A percentile compares a stretch with the other conserved stretches of the same genome.
phyloP scores from a whole-genome alignment of 2,329 filamentous ascomycete genomes.

The Pseudocercospora cruenta region DNA sequence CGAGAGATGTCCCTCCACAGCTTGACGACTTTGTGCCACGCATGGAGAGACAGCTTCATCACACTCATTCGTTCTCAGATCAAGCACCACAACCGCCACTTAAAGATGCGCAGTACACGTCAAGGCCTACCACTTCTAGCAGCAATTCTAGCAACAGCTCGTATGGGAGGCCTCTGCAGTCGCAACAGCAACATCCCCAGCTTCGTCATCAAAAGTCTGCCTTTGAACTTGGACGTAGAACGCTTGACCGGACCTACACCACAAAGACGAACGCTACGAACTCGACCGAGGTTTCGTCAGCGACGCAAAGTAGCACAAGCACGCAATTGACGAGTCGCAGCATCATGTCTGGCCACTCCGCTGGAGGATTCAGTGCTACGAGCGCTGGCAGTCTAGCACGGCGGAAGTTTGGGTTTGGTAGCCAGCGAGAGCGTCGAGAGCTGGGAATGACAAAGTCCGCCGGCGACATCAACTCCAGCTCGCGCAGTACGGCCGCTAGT shows the following conservation, averaged over 20 bases:
- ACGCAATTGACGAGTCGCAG: conserved; percentile 81
- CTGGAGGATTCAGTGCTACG: conserved; percentile 87
- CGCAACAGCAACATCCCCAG: conserved; percentile 49
- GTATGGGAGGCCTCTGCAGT: conserved; percentile 31
- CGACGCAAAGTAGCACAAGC: conserved; percentile 68
- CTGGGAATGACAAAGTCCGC: conserved; percentile 33
- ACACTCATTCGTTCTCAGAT: conserved; percentile 62
- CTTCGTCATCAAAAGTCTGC: conserved; percentile 70
- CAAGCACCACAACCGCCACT: conserved; percentile 42
- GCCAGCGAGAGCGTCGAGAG: conserved; percentile 33
- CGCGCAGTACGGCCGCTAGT: conserved; percentile 56
- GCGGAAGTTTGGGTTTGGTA: conserved; percentile 61
- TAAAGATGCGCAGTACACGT: conserved; percentile 35
- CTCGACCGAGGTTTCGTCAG: conserved; percentile 60
- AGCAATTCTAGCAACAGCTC: conserved; percentile 36
- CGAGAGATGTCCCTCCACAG: conserved; percentile 63
- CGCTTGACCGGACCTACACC: conserved; percentile 78
- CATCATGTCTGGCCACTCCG: conserved; percentile 91
- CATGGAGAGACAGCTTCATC: conserved; percentile 82
- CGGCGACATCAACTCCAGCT: conserved; percentile 34
- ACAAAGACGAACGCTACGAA: conserved; percentile 85
- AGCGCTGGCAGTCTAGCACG: conserved; percentile 92
- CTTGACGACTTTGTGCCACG: conserved; percentile 85
- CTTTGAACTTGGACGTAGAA: conserved; percentile 71
- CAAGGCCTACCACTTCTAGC: conserved; percentile 34